Base-by-base conservation (phyloP, 768 basidiomycete genomes). In the Sistotremastrum niveocremeum region DNA sequence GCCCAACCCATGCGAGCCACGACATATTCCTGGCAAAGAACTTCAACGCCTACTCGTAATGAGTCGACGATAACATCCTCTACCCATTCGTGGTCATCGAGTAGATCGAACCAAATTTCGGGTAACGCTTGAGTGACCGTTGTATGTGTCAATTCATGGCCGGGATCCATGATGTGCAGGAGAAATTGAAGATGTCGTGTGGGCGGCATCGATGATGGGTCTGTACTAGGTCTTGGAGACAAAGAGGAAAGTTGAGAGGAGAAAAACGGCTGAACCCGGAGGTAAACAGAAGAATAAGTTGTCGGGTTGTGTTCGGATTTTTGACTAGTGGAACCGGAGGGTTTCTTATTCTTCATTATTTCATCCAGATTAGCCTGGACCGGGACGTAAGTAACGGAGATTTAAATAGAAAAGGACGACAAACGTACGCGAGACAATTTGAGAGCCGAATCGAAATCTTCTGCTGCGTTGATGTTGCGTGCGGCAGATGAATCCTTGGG, bases 61-160 rank as follows among this genome's bases (percentile, higher is more conserved):
- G 78, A 75, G 56, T 97, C 94, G 4, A 91, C 93, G 50, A 97
- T 74, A 36, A 84, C 61, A 57, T 99, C 93, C 62, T 99, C 95
- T 8, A 98, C 91, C 95, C 95, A 94, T 39, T 86, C 82, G 59
- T 89, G 84, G 52, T 81, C 72, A 56, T 95, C 93, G 81, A 90
- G 94, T 39, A 90, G 67, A 4, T 79, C 77, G 46, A 98, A 60
- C 95, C 95, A 99, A 42, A 72, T 66, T n/a, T 66, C 69, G 0
- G 94, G 90, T 20, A 93, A 70, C 4, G 77, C 71, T 60, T 98
- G 95, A 4, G 88, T 87, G 42, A 86, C 60, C 0, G 87, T 86
- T 5, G 79, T 79, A 57, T 81, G 81, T 5, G 70, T 68, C 44
- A 98, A 68, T 34, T 79, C 69, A 59, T 98, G 90, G 4, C 66